Base-by-base conservation (phyloP, 2,329 filamentous ascomycete species). In the Penicillium sp. region DNA sequence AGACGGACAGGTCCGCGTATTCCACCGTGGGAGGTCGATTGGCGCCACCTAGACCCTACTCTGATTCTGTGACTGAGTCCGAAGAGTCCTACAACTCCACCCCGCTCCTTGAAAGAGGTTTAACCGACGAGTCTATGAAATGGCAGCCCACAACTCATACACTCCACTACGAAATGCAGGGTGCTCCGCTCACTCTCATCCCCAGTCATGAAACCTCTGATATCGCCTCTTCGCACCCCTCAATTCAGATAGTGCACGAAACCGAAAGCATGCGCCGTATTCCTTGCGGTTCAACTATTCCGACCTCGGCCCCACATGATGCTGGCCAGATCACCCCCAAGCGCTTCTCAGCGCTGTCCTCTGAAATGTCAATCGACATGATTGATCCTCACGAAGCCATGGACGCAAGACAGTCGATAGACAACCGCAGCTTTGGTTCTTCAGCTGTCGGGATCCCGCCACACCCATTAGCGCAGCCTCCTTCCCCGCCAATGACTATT, bases 11-110 rank as follows among this genome's bases (percentile, higher is more conserved):
- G 32, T 61, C 61, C 7, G 53, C 57, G 7, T 68, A 71, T 50
- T 65, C 67, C 11, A 67, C 64, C 34, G 56, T 62, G 19, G 64
- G 60, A 10, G 63, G 59, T n/a, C 62, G 65, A 39, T 58, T 66
- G 32, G 60, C 66, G 16, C 67, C 67, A 19, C 68, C 67, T 27
- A 66, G 70, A 14, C 66, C 71, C n/a, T 72, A 74, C 40, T 73
- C 73, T 9, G 71, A 71, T 40, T 77, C 76, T 2, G 70, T 77
- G 26, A 81, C 84, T 13, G 83, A 82, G 52, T 91, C 90, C 0
- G 81, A 84, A 27, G 85, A 87, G 46, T 93, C 89, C 0, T 91
- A 91, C 67, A 87, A 84, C 36, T 92, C 89, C 0, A 85, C 87
- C 32, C 90, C 91, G 4, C 79, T 94, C 7, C 79, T 95, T 11